These are phyloP conservation scores for Micromonas commoda DNA, from an alignment of 139 green algal genomes.

Conservation along the genomic window DNA sequence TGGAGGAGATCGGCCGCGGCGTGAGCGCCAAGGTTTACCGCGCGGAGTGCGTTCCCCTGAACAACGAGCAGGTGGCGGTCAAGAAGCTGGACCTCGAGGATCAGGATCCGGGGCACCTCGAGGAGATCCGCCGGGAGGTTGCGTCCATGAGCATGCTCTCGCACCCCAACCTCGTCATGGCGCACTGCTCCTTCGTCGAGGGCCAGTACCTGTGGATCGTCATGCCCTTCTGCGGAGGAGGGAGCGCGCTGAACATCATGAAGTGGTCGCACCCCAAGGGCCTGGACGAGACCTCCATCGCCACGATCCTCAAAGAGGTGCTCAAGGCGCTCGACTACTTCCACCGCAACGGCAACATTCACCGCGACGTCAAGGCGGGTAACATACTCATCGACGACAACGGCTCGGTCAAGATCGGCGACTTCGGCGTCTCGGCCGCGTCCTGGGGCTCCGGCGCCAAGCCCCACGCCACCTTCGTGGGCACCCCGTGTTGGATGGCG, in stretches of 20 bases:
- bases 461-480: slow-evolving; percentile 61
- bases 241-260: slow-evolving; percentile 49
- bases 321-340: slow-evolving; percentile 93
- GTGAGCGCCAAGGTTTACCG: slow-evolving; percentile 84
- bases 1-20: slow-evolving; percentile 86
- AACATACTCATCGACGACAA: slow-evolving; percentile 95
- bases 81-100: slow-evolving; percentile 96
- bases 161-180: slow-evolving; percentile 90
- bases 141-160: slow-evolving; percentile 87
- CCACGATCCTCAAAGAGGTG: slow-evolving; percentile 88
- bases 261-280: slow-evolving; percentile 48
- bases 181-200: slow-evolving; percentile 86
- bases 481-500: slow-evolving; percentile 96
- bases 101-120: slow-evolving; percentile 29
- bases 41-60: slow-evolving; percentile 61
- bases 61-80: slow-evolving; percentile 73
- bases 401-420: slow-evolving; percentile 81
- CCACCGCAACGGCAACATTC: slow-evolving; percentile 87
- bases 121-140: slow-evolving; percentile 87
- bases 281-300: slow-evolving; percentile 83
- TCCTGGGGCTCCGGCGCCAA: slow-evolving; percentile 62
- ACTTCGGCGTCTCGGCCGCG: slow-evolving; percentile 94
- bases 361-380: slow-evolving; percentile 95
- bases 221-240: slow-evolving; percentile 60
- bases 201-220: slow-evolving; percentile 90